Evolutionary conservation across 192 early-diverging fungal genomes (phyloP), one percentile per base, ranked within the genome.

Genomic region (Chytriomyces confervae): DNA sequence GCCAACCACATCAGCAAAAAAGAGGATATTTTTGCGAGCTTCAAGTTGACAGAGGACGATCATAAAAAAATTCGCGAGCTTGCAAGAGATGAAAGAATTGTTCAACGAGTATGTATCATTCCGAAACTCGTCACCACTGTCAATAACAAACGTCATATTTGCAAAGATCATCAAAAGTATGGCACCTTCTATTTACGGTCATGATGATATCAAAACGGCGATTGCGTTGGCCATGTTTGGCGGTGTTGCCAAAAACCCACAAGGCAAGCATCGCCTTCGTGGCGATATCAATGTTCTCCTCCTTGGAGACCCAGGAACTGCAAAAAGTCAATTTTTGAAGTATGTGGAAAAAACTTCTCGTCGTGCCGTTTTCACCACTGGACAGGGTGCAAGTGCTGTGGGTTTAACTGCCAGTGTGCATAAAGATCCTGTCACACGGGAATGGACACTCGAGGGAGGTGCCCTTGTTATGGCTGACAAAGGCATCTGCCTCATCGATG

Each of bases 101-200:
- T 94, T 46, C 84, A 89, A 77, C 90, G 93, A 84, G 92, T 94
- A 83, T 62, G 75, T 75, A 23, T 27, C 2, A 11, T 20, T 64
- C 45, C 23, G 3, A 44, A n/a, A 50, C 36, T n/a, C 47, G 46
- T 16, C 8, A 64, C 73, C 50, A 7, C 81, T 24, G 48, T 44
- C 27, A 69, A 24, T 23, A n/a, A 50, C 49, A 23, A 49, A 16
- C 53, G 5, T n/a, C 13, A 20, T 2, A 9, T 71, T 71, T 27
- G 18, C 62, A 63, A 66, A 93, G 88, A 94, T 99, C 66, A 91
- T 97, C 76, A 93, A 93, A 83, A 93, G 91, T 66, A 96, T 99
- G 64, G 97, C 97, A 8, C 97, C 97, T 23, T 99, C 97, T n/a
- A 99, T 99, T 80, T 97, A 94, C 86, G 97, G 97, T 43, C 97